Evolutionary conservation across 441 rosid species (phyloP).

Genomic region (Mallotus repandus): DNA sequence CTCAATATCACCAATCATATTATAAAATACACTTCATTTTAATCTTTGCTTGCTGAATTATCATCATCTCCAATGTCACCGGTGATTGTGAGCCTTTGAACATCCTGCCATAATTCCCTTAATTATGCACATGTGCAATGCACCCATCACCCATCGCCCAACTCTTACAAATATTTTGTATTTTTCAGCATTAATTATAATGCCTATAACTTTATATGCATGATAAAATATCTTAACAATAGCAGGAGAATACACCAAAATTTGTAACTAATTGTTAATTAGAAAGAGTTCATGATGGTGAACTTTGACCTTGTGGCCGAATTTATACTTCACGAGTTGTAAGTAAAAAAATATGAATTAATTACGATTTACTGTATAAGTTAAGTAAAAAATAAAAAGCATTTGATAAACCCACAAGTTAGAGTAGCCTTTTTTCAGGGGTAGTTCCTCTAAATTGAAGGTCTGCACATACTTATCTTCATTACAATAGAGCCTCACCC

Average conservation of each 20-base stretch:
- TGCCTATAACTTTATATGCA: not conserved
- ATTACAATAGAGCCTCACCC: constrained; percentile 16
- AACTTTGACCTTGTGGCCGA: no score
- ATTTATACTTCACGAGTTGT: no score
- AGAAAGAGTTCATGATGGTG: not conserved
- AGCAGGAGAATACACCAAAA: not conserved
- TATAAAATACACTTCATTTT: no score
- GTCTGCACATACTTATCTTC: constrained; percentile 13
- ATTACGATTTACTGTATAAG: no score
- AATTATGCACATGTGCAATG: constrained; percentile 10
- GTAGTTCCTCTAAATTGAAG: not conserved
- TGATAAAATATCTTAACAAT: not conserved
- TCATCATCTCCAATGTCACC: not conserved
- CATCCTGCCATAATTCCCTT: not conserved
- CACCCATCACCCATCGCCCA: constrained; percentile 8
- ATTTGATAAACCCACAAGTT: not conserved
- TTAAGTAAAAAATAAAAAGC: no score
- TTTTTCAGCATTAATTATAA: not conserved
- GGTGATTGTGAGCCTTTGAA: not conserved
- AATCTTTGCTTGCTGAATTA: not conserved
- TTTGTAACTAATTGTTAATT: not conserved
- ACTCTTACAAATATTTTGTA: not conserved
- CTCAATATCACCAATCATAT: no score
- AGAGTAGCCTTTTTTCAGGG: not conserved
- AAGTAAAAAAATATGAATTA: no score